A percentile compares a stretch with the other conserved stretches of the same genome.
These are phyloP conservation scores for Schrenkiella parvula DNA, from an alignment of 345 rosid genomes.

Conservation along the genomic window DNA sequence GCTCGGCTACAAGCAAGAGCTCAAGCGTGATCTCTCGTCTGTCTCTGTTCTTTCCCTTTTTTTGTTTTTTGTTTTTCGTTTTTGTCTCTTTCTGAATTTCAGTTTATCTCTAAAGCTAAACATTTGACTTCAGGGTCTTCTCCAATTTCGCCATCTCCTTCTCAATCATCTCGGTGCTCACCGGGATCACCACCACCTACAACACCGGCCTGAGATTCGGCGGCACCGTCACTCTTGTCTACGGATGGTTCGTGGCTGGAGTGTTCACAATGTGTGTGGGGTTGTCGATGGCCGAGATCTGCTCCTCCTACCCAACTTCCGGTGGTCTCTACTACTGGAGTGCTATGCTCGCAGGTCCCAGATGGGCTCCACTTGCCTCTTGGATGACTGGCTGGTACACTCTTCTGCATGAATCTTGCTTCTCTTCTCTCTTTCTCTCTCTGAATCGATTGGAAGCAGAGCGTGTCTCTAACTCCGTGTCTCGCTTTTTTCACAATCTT, in stretches of 20 bases:
- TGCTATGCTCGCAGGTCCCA: slow-evolving; percentile 88
- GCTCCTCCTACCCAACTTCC: slow-evolving; percentile 94
- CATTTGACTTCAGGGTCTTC: slow-evolving; percentile 57
- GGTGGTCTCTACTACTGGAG: slow-evolving; percentile 99
- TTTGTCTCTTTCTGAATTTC: neutral
- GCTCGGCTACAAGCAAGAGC: slow-evolving; percentile 98
- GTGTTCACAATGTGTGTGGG: slow-evolving; percentile 84
- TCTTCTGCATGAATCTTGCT: neutral
- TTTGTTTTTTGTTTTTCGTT: too few species aligned
- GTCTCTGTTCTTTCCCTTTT: slow-evolving; percentile 13
- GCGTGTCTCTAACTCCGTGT: slow-evolving; percentile 24
- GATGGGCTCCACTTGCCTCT: slow-evolving; percentile 93
- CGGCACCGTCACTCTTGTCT: slow-evolving; percentile 70
- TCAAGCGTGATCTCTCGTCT: slow-evolving; percentile 94
- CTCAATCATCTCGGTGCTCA: slow-evolving; percentile 82
- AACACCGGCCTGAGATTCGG: slow-evolving; percentile 76
- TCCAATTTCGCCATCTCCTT: slow-evolving; percentile 95
- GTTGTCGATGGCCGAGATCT: slow-evolving; percentile 89
- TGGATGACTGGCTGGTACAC: slow-evolving; percentile 96
- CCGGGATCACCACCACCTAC: slow-evolving; percentile 91
- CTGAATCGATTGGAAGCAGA: neutral
- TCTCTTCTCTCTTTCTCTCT: neutral
- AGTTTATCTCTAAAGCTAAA: neutral
- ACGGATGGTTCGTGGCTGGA: slow-evolving; percentile 92
- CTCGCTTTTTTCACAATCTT: slow-evolving; percentile 7